Percentiles rank a stretch among this genome's conserved stretches.
phyloP scores from a whole-genome alignment of 306 rosid genomes.

The Prunus mongolica region DNA sequence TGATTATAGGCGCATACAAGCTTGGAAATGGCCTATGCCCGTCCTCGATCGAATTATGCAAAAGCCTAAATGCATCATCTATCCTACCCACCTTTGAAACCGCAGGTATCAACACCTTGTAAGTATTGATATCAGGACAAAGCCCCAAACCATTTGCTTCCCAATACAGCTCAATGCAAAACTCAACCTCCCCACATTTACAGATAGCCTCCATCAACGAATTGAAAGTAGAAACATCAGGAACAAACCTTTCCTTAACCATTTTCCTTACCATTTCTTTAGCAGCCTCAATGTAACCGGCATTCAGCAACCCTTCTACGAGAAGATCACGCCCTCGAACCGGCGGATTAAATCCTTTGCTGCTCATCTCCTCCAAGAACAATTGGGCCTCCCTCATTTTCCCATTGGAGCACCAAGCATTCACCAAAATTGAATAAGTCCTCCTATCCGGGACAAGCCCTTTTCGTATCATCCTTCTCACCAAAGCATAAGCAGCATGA shows the following conservation, averaged over 20 bases:
- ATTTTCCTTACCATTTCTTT: constrained; percentile 69
- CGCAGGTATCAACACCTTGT: constrained; percentile 65
- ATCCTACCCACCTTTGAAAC: constrained; percentile 57
- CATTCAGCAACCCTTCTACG: constrained; percentile 75
- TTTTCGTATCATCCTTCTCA: constrained; percentile 70
- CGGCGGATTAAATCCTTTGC: constrained; percentile 77
- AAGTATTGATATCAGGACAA: constrained; percentile 68
- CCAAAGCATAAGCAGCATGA: constrained; percentile 74
- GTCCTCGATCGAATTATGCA: constrained; percentile 61
- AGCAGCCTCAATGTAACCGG: constrained; percentile 68
- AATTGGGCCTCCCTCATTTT: constrained; percentile 73
- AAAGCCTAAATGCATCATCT: constrained; percentile 64
- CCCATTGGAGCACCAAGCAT: constrained; percentile 84
- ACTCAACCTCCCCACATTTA: constrained; percentile 59
- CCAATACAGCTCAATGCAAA: constrained; percentile 52
- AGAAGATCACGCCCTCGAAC: constrained; percentile 85
- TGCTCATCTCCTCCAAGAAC: constrained; percentile 74
- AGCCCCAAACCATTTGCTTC: constrained; percentile 58
- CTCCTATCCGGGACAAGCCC: constrained; percentile 54
- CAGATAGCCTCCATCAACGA: constrained; percentile 46
- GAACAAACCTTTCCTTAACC: constrained; percentile 60
- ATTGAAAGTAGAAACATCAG: constrained; percentile 72
- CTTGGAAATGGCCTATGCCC: constrained; percentile 76
- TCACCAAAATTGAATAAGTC: constrained; percentile 64
- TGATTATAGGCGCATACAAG: constrained; percentile 72